These are phyloP conservation scores for Zoysia pacifica DNA, from an alignment of 176 grass and related monocot genomes.

Conservation along the genomic window DNA sequence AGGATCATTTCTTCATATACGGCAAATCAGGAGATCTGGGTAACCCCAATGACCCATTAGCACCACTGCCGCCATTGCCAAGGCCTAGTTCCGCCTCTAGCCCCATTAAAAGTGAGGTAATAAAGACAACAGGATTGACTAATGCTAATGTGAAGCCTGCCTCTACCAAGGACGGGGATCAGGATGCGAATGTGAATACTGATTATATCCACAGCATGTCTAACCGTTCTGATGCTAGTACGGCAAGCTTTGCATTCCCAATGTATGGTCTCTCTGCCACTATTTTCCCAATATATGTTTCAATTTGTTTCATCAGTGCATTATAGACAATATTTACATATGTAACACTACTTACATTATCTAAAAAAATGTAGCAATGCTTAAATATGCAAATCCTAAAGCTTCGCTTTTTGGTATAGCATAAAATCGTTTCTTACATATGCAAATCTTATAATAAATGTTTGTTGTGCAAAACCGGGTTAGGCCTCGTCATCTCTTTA, in stretches of 20 bases:
- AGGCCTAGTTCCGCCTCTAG: conserved; percentile 11
- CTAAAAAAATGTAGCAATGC: background rate
- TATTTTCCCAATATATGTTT: conserved; percentile 13
- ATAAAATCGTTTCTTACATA: background rate
- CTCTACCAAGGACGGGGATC: conserved; percentile 16
- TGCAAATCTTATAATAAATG: background rate
- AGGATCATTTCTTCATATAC: conserved; percentile 47
- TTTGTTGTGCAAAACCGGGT: background rate
- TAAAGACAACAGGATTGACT: background rate
- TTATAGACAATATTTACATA: background rate
- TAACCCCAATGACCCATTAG: conserved; percentile 39
- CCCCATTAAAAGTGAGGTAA: background rate
- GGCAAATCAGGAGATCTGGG: conserved; percentile 46
- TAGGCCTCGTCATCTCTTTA: background rate
- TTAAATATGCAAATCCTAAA: background rate
- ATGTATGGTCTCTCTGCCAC: conserved; percentile 61
- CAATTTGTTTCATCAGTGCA: background rate
- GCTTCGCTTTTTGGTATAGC: background rate
- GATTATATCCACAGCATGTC: conserved; percentile 37
- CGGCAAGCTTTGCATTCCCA: conserved; percentile 71
- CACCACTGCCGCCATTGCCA: conserved; percentile 33
- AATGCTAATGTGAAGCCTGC: conserved; percentile 29
- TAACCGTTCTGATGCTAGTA: conserved; percentile 52
- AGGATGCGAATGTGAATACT: conserved; percentile 15
- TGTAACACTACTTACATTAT: background rate